Base-by-base conservation (phyloP, 257 asterid genomes). In the Solanum tarijense region DNA sequence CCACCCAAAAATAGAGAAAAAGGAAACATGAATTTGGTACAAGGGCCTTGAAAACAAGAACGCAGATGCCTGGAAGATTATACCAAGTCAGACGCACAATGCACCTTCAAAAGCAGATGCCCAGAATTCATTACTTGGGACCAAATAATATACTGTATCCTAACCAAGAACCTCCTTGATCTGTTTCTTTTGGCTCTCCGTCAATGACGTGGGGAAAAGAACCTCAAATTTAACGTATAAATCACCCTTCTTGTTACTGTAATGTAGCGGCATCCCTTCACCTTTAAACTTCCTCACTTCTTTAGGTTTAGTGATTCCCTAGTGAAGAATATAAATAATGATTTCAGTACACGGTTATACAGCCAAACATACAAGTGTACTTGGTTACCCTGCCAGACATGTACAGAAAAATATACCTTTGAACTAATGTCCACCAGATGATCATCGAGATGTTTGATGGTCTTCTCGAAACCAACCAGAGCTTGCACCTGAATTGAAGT, bases 401-500 rank as follows among this genome's bases (percentile, higher is more conserved):
- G 55, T 11, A 6, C 3, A 29, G 7, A 38, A 36, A 36, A 20
- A 36, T 75, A 75, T 75, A 97, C 99, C 96, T 96, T 93, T 89
- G 95, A 89, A 93, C 98, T 86, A 86, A 97, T 92, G 90, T 97
- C 96, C 91, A 97, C 98, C 81, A 91, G 89, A 91, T 91, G 99
- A 41, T 94, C 98, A 88, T 96, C 99, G 8, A 97, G 98, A 92
- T 96, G 99, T 87, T 93, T 96, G 55, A 96, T 89, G 76, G 94
- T 95, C 92, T 96, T 97, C 94, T 95, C 95, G 60, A 96, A 97
- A 74, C 99, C 99, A 85, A 94, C 98, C 74, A 97, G 98, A 91
- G 99, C 98, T 94, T 97, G 98, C 88, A 96, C 94, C 99, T 97
- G 91, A 74, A 87, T 16, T 43, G 52, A 76, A 7, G 43, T 13